Base-by-base conservation (phyloP, 257 asterid genomes). In the Anisodus acutangulus region DNA sequence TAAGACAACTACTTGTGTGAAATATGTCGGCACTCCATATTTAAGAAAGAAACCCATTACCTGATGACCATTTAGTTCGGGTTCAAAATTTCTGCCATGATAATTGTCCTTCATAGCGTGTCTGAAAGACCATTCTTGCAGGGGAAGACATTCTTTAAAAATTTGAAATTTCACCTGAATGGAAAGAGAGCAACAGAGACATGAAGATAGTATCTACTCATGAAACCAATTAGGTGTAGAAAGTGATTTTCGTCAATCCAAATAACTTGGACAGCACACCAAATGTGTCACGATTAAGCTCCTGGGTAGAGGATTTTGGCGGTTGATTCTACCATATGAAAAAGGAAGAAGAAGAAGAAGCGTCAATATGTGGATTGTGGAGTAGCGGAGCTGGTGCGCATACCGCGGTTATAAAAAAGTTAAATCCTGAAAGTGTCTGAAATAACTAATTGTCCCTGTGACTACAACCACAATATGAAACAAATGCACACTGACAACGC, bases 111-210 rank as follows among this genome's bases (percentile, higher is more conserved):
- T 83, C 86, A 94, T 90, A 71, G 91, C 85, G 22, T 82, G 82
- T 85, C 84, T 92, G 63, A 94, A 89, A 83, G 90, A 85, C 67
- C 71, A 88, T 90, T 94, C 98, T 8, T 84, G 92, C 81, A 93
- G 55, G 71, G 98, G 98, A 86, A 94, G 90, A 82, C 94, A 93
- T 86, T 91, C 95, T 87, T 87, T 93, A 86, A 87, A 90, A 83
- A 91, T 92, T 80, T 80, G 88, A 80, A 92, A 94, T 60, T 88
- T 88, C 68, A 94, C 97, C 97, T 94, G 92, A 79, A 88, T 92
- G 93, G 59, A 88, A 82, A 64, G 79, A 66, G 81, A 82, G 58
- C 83, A 87, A 53, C 69, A 57, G 84, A 68, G 78, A 83, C 82
- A 84, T 51, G 82, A 59, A 19, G 79, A 85, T 81, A 63, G 69